Conservation (phyloP, 441 rosid genomes). For the Adansonia gregorii region DNA sequence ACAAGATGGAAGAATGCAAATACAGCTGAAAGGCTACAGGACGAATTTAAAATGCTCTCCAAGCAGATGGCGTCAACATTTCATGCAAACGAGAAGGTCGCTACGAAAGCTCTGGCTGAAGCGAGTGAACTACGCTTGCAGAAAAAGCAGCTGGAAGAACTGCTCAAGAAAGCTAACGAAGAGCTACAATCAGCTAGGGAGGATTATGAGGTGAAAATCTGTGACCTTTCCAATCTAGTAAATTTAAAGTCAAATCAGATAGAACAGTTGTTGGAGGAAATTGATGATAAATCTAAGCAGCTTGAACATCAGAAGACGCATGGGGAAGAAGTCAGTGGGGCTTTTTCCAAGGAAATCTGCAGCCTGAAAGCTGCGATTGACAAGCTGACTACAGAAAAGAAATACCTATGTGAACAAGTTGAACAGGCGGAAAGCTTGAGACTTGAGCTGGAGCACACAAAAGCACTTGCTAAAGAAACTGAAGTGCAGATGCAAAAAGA, state of each 20-base stretch:
- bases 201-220: constrained; percentile 53
- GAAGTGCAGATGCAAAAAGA: too few relatives aligned
- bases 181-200: constrained; percentile 51
- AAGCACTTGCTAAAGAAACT: too few relatives aligned
- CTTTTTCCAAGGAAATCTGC: too few relatives aligned
- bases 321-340: constrained; percentile 45
- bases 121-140: constrained; percentile 56
- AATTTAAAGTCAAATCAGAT: constrained; percentile 48
- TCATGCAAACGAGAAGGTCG: constrained; percentile 73
- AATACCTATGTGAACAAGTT: too few relatives aligned
- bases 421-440: too few relatives aligned
- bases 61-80: constrained; percentile 72
- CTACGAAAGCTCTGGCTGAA: constrained; percentile 67
- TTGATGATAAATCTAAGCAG: constrained; percentile 53
- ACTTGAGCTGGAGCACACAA: too few relatives aligned
- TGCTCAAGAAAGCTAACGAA: constrained; percentile 53
- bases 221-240: constrained; percentile 47
- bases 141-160: constrained; percentile 62
- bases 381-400: too few relatives aligned
- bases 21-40: constrained; percentile 76
- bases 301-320: constrained; percentile 57
- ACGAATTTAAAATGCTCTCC: constrained; percentile 69
- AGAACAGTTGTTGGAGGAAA: constrained; percentile 47
- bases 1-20: constrained; percentile 67
- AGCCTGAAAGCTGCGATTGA: too few relatives aligned